Evolutionary conservation across 208 protist species (phyloP), one percentile per base, ranked within the genome.

Genomic region (Naegleria lovaniensis): DNA sequence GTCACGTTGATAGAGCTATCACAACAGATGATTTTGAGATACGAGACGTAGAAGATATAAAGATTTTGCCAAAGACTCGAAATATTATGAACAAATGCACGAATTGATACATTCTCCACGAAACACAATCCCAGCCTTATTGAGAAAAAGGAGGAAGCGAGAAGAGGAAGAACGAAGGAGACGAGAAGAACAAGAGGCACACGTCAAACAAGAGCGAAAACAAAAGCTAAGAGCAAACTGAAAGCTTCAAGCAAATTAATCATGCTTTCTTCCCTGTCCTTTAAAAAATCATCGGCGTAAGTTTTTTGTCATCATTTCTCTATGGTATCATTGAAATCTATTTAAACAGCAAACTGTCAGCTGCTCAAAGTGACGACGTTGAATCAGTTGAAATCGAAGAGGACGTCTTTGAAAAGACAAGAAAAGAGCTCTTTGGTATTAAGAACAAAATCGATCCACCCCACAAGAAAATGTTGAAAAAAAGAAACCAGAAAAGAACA

Each of bases 1-100:
- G n/a, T 79, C 43, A 48, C 43, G 3, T 67, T 67, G 55, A 67
- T 67, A 19, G 19, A 29, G 55, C 13, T 40, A 39, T 39, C 1
- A 84, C 0, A 84, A 39, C 15, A 84, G 76, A 41, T 33, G 38
- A 84, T 33, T 84, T 84, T 84, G 76, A 84, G 39, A 33, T 84
- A 3, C 16, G 11, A 15, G 76, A 84, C 39, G 39, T 84, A 22
- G 76, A 84, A 15, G 76, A 84, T 41, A 40, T 84, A 16, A 40
- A 41, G 76, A 84, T 84, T 33, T 84, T 36, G 76, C 0, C 39
- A 41, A 33, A 36, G 76, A 84, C 33, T 84, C 76, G 3, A 84
- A 84, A 39, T 40, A 84, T 40, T 84, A 84, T 40, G 76, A 84
- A 84, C 76, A 84, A 15, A 41, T 84, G 76, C 38, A 84, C 15